phyloP scores from a whole-genome alignment of 495 filamentous ascomycete species.

The Tuber aestivum region DNA sequence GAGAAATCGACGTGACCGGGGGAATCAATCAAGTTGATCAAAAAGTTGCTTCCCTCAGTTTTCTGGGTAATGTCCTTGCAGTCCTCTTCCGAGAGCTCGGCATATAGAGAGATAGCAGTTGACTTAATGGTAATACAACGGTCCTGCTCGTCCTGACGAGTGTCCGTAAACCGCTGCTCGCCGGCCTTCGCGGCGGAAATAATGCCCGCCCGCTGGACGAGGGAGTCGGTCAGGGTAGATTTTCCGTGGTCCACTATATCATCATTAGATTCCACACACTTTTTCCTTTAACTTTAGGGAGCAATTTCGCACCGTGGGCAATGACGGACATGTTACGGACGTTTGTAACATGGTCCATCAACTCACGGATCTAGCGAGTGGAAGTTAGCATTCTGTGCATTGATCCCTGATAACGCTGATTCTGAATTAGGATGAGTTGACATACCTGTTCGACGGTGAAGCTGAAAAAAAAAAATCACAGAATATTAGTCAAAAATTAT shows the following conservation, averaged over 20 bases:
- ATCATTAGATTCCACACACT: not conserved
- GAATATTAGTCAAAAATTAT: constrained; percentile 7
- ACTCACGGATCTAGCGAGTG: constrained; percentile 62
- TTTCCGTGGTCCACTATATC: constrained; percentile 92
- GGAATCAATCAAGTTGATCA: constrained; percentile 99
- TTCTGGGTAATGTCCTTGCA: constrained; percentile 87
- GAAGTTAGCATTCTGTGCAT: constrained; percentile 24
- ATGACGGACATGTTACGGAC: constrained; percentile 99
- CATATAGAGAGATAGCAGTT: constrained; percentile 97
- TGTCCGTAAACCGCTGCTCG: constrained; percentile 93
- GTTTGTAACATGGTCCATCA: constrained; percentile 98
- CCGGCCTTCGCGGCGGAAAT: constrained; percentile 98
- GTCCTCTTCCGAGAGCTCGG: constrained; percentile 76
- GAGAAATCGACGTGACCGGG: constrained; percentile 99
- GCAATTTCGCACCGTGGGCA: constrained; percentile 68
- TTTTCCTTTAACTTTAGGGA: constrained; percentile 3
- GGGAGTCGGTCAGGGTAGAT: constrained; percentile 97
- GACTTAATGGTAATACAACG: constrained; percentile 99
- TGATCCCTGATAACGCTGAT: not conserved
- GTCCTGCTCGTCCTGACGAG: constrained; percentile 94
- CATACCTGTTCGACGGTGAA: constrained; percentile 75
- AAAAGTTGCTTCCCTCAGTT: constrained; percentile 85
- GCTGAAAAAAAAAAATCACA: constrained; percentile 52
- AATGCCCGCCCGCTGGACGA: constrained; percentile 98
- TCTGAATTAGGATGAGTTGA: not conserved